phyloP scores from a whole-genome alignment of 441 rosid species.

The Populus hybrid region DNA sequence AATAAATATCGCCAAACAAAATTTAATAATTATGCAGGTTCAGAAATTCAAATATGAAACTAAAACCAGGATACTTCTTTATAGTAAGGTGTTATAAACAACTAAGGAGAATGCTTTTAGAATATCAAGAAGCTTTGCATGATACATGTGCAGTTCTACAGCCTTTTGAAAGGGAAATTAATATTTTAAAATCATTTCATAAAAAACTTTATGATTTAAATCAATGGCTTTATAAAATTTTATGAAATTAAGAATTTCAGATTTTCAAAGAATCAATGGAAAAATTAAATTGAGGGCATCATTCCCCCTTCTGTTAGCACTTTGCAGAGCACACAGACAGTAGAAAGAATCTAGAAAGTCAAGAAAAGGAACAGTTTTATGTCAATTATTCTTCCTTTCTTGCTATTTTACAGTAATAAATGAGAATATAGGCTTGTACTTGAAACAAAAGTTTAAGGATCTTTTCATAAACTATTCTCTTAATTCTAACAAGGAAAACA shows the following conservation, averaged over 20 bases:
- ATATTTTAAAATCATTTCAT: neutral
- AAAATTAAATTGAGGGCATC: neutral
- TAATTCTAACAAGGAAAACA: constrained; percentile 8
- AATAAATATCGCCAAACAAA: neutral
- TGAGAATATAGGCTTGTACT: neutral
- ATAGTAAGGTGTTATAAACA: neutral
- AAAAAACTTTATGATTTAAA: no score
- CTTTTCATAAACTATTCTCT: neutral
- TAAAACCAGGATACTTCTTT: neutral
- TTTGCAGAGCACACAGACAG: neutral
- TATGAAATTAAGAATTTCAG: neutral
- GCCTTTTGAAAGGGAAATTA: neutral
- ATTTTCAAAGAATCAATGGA: no score
- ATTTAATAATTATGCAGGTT: neutral
- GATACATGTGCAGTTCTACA: neutral
- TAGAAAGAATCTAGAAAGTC: neutral
- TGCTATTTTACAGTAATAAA: neutral
- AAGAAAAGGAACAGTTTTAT: neutral
- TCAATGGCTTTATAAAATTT: neutral
- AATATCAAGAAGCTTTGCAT: neutral
- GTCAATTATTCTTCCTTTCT: neutral
- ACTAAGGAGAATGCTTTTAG: neutral
- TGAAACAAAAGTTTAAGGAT: neutral
- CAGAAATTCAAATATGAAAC: constrained; percentile 4
- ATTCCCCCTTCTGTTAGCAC: neutral